Base-by-base conservation (phyloP, 2,329 filamentous ascomycete genomes). In the Cadophora gregata region DNA sequence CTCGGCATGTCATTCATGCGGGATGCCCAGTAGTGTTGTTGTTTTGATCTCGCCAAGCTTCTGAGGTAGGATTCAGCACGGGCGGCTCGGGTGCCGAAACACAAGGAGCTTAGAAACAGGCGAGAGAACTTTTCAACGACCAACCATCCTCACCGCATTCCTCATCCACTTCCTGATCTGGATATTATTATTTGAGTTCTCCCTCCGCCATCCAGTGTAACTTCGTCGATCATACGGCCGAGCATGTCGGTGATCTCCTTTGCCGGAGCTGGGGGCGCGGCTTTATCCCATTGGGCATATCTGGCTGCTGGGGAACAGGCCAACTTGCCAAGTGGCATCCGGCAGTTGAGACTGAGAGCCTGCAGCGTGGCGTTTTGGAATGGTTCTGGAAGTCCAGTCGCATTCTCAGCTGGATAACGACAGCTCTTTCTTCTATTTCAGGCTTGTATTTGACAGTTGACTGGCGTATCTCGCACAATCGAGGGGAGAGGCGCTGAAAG, bases 11-110 rank as follows among this genome's bases (percentile, higher is more conserved):
- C 29, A 7, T 59, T 24, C 36, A 45, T 42, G 56, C 25, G 10
- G 36, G n/a, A 59, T 45, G 36, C 14, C 38, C 24, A 59, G 21
- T 16, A n/a, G 33, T 59, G 24, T 9, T 59, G 55, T 4, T 27
- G 36, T 33, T 59, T n/a, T 42, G 33, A 27, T 12, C 21, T 42
- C 56, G 36, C 56, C 56, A 59, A 59, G 56, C 21, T 38, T 42
- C 25, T 59, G 21, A 45, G 33, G 56, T 59, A 45, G 21, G 16
- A 59, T 59, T 59, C 45, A 45, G 36, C 38, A 27, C 36, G 33
- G 56, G 25, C 38, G 33, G 56, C 56, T 27, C 6, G 21, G 31
- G 12, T 31, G n/a, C 56, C 33, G 38, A 59, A 59, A 42, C 33
- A n/a, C 56, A 10, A 45, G 6, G 25, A 38, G 56, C 9, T 59